phyloP scores from a whole-genome alignment of 352 stramenopile genomes.

The Paralagenidium karlingii region DNA sequence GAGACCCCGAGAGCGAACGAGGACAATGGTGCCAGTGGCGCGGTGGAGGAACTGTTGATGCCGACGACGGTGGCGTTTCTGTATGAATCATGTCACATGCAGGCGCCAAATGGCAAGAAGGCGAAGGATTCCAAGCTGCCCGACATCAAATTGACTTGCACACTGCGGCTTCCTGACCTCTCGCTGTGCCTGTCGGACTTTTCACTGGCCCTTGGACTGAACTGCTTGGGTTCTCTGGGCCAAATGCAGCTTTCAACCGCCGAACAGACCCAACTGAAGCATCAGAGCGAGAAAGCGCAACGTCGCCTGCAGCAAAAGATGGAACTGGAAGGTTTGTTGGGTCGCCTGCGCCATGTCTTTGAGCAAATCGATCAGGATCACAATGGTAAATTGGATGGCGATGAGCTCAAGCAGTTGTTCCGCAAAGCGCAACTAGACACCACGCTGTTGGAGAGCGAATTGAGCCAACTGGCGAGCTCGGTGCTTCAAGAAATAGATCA shows the following conservation, averaged over 20 bases:
- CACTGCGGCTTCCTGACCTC: too few relatives aligned
- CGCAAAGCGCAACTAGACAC: slow-evolving; percentile 51
- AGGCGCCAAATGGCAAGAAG: slow-evolving; percentile 1
- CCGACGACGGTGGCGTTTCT: slow-evolving; percentile 28
- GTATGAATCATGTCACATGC: too few relatives aligned
- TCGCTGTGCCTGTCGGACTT: too few relatives aligned
- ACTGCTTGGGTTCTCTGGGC: not conserved
- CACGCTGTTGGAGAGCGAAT: slow-evolving; percentile 42
- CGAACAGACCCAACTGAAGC: slow-evolving; percentile 41
- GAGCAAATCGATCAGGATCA: slow-evolving; percentile 60
- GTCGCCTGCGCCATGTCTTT: slow-evolving; percentile 42
- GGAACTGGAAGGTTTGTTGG: slow-evolving; percentile 35
- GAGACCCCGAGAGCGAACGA: too few relatives aligned
- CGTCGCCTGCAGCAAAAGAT: slow-evolving; percentile 32
- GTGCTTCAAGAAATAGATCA: slow-evolving; percentile 89
- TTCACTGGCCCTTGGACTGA: too few relatives aligned
- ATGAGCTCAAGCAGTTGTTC: slow-evolving; percentile 45
- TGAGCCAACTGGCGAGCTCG: slow-evolving; percentile 46
- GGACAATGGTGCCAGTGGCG: slow-evolving; percentile 21
- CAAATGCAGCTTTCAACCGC: slow-evolving; percentile 42
- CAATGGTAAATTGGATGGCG: slow-evolving; percentile 48
- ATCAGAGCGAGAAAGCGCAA: slow-evolving; percentile 38
- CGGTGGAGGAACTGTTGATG: slow-evolving; percentile 26
- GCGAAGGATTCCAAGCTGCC: slow-evolving; percentile 6
- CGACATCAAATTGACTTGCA: too few relatives aligned